phyloP scores from a whole-genome alignment of 805 yeast species.

The Tetrapisispora phaffii region DNA sequence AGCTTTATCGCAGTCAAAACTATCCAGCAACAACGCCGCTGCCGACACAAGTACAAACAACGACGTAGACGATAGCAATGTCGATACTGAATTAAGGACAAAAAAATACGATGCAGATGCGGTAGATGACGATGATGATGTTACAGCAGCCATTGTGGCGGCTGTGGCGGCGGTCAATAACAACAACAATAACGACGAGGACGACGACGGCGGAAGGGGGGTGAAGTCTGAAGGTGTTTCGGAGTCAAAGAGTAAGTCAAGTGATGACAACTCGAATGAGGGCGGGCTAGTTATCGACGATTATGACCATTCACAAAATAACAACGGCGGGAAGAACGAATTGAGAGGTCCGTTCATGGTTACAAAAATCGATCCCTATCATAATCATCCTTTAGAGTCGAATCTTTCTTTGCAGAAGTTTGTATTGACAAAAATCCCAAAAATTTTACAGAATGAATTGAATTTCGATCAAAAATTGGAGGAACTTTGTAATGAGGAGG shows the following conservation, averaged over 20 bases:
- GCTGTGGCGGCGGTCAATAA: constrained; percentile 27
- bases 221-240: neutral
- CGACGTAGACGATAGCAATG: constrained; percentile 5
- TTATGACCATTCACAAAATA: neutral
- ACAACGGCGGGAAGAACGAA: neutral
- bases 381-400: constrained; percentile 28
- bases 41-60: neutral
- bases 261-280: neutral
- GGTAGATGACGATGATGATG: constrained; percentile 20
- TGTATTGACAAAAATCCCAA: constrained; percentile 27
- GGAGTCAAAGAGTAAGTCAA: neutral
- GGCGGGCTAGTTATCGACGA: neutral
- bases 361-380: constrained; percentile 29
- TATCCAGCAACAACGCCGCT: too few species aligned
- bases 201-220: neutral
- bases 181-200: neutral
- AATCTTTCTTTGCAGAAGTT: constrained; percentile 25
- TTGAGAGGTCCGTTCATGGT: constrained; percentile 26
- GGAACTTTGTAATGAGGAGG: constrained; percentile 25
- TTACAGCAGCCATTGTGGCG: constrained; percentile 29
- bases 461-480: constrained; percentile 27
- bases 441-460: constrained; percentile 26
- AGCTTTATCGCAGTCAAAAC: constrained; percentile 1
- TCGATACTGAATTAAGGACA: neutral
- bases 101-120: constrained; percentile 2